Evolutionary conservation across 345 rosid species (phyloP).

Genomic region (Populus ilicifolia): DNA sequence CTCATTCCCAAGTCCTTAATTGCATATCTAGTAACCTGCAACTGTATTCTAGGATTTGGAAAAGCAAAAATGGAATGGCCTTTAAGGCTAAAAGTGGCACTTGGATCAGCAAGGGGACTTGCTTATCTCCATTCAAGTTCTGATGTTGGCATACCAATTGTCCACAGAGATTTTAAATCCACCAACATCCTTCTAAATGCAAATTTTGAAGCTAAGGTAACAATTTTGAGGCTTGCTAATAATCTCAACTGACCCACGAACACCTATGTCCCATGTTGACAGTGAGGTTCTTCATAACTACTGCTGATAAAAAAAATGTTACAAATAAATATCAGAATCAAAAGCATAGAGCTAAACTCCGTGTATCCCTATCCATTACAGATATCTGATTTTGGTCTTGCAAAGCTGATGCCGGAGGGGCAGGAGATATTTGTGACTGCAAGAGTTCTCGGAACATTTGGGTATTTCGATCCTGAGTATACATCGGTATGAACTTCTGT

Average conservation of each 20-base stretch:
- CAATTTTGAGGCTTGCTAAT: not conserved
- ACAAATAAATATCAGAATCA: not conserved
- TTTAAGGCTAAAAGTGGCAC: constrained; percentile 68
- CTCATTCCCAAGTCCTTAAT: not conserved
- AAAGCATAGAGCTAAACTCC: constrained; percentile 19
- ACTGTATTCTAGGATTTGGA: constrained; percentile 51
- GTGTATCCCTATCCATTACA: constrained; percentile 16
- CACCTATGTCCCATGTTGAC: not conserved
- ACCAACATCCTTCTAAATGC: constrained; percentile 74
- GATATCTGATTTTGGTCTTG: constrained; percentile 97
- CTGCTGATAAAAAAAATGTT: not conserved
- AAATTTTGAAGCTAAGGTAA: constrained; percentile 81
- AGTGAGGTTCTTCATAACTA: not conserved
- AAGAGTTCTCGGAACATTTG: constrained; percentile 92
- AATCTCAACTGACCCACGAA: not conserved
- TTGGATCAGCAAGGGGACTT: constrained; percentile 89
- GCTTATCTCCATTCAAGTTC: constrained; percentile 94
- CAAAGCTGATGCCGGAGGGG: constrained; percentile 95
- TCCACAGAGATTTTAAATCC: constrained; percentile 94
- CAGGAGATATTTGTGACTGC: constrained; percentile 80
- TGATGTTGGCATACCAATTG: constrained; percentile 78
- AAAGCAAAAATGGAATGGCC: constrained; percentile 88
- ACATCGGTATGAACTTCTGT: constrained; percentile 58
- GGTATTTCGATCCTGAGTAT: constrained; percentile 95
- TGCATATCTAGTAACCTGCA: constrained; percentile 10